Percentiles rank a stretch among this genome's conserved stretches.
Conservation (phyloP, 176 grass and related monocot genomes). For the Pontederia crassipes region DNA sequence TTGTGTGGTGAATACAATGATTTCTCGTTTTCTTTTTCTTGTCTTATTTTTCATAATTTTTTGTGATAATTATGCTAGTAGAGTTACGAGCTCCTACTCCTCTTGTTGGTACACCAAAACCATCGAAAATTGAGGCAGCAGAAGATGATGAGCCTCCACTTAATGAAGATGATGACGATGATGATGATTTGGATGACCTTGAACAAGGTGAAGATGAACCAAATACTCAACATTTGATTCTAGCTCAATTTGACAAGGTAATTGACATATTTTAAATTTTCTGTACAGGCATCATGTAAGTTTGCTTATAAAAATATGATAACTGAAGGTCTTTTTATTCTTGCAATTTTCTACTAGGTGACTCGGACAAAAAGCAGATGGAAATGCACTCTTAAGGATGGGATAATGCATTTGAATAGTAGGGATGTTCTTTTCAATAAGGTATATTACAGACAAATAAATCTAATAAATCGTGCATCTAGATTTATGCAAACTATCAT, state of each 20-base stretch:
- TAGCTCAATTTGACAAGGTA: conserved; percentile 81
- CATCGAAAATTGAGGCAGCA: conserved; percentile 30
- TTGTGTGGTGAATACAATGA: conserved; percentile 1
- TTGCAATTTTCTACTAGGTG: conserved; percentile 32
- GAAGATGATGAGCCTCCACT: conserved; percentile 64
- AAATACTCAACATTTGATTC: conserved; percentile 66
- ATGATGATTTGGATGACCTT: conserved; percentile 60
- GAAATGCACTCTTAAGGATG: conserved; percentile 78
- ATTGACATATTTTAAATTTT: neutral
- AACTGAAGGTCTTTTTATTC: neutral
- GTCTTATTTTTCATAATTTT: neutral
- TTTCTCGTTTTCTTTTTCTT: neutral
- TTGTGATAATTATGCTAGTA: conserved; percentile 17
- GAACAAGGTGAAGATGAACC: conserved; percentile 52
- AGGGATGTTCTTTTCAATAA: conserved; percentile 79
- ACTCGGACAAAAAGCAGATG: conserved; percentile 74
- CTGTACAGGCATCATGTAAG: neutral
- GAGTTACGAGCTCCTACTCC: conserved; percentile 55
- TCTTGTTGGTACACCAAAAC: conserved; percentile 44
- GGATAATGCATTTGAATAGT: conserved; percentile 72
- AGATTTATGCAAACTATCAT: neutral
- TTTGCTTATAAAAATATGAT: conserved; percentile 3
- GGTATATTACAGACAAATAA: conserved; percentile 20
- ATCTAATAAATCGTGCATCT: neutral
- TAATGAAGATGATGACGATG: conserved; percentile 56